These are phyloP conservation scores for Raddia distichophylla DNA, from an alignment of 176 grass and related monocot genomes.

Conservation along the genomic window DNA sequence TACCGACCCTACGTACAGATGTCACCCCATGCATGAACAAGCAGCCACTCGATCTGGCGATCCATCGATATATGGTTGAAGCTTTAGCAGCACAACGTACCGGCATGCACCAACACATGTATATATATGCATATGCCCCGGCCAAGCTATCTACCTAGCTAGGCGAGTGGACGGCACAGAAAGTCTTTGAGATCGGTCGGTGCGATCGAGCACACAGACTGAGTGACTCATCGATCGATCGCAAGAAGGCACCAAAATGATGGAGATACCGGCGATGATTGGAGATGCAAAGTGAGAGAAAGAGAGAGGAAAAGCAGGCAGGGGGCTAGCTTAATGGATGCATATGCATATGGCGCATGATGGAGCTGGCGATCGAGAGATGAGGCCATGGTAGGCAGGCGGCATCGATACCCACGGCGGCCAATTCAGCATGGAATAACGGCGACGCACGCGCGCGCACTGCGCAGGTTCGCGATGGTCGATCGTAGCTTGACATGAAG, in stretches of 20 bases:
- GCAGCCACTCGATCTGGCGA: background rate
- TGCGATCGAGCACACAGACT: no score
- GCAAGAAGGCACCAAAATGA: background rate
- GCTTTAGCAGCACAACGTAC: background rate
- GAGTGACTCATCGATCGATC: background rate
- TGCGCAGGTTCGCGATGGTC: conserved; percentile 5
- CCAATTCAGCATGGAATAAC: conserved; percentile 17
- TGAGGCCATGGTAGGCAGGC: conserved; percentile 22
- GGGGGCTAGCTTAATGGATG: background rate
- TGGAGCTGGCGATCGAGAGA: no score
- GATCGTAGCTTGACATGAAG: background rate
- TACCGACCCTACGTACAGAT: background rate
- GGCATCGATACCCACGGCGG: conserved; percentile 37
- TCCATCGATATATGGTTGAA: background rate
- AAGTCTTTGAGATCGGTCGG: background rate
- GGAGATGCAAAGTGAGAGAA: background rate
- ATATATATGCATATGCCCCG: no score
- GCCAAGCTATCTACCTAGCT: no score
- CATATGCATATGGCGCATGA: background rate
- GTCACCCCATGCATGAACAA: background rate
- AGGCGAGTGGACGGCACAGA: background rate
- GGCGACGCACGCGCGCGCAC: background rate
- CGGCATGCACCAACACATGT: background rate
- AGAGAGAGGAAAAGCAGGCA: no score
- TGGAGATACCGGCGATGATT: conserved; percentile 20